Percentiles rank a stretch among this genome's conserved stretches.
Evolutionary conservation across 1,284 basidiomycete species (phyloP).

Genomic region (Pseudozyma flocculosa): DNA sequence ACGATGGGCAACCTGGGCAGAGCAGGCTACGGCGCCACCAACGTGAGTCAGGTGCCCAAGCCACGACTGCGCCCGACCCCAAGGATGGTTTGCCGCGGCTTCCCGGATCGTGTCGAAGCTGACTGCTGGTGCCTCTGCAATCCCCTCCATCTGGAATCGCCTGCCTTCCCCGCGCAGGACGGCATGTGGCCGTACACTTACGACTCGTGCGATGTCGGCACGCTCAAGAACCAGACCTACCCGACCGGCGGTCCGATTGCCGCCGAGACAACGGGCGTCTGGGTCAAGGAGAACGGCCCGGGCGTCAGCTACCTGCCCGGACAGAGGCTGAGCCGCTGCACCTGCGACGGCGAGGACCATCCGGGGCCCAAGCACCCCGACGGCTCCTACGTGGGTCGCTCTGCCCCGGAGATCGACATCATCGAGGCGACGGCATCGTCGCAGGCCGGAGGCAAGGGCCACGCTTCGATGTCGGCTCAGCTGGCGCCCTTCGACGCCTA

Average conservation of each 20-base stretch:
- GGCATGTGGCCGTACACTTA: slow-evolving; percentile 60
- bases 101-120: too few relatives aligned
- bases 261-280: slow-evolving; percentile 46
- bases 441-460: slow-evolving; percentile 24
- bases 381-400: slow-evolving; percentile 60
- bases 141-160: too few relatives aligned
- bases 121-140: too few relatives aligned
- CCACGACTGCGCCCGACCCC: too few relatives aligned
- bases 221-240: slow-evolving; percentile 50
- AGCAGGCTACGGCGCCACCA: slow-evolving; percentile 76
- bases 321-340: slow-evolving; percentile 49
- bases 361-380: slow-evolving; percentile 47
- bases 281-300: slow-evolving; percentile 41
- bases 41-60: too few relatives aligned
- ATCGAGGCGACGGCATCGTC: slow-evolving; percentile 66
- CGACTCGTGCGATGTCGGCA: slow-evolving; percentile 55
- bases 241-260: slow-evolving; percentile 46
- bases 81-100: too few relatives aligned
- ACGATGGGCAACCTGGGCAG: slow-evolving; percentile 66
- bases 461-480: slow-evolving; percentile 47
- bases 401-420: slow-evolving; percentile 82
- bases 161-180: slow-evolving; percentile 7
- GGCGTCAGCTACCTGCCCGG: slow-evolving; percentile 47
- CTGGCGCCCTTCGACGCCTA: slow-evolving; percentile 52
- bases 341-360: slow-evolving; percentile 49